Evolutionary conservation across 371 early-diverging fungal genomes (phyloP), one percentile per base, ranked within the genome.

Genomic region (Umbelopsis sp.): DNA sequence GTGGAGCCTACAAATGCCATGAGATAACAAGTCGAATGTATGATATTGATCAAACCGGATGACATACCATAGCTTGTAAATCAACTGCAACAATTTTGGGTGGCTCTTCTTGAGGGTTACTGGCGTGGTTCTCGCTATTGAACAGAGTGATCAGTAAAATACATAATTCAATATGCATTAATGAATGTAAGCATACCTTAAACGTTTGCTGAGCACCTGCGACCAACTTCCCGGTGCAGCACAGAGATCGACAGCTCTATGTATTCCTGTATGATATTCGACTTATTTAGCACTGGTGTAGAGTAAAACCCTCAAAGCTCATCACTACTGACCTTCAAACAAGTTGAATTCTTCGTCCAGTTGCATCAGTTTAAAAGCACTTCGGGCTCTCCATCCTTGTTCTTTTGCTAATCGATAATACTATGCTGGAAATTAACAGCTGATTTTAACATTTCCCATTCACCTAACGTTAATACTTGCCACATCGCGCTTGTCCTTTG

Each of bases 181-280:
- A 63, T 46, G 69, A 67, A 44, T 20, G n/a, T 6, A 63, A 63
- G 29, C 73, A 41, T 81, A 83, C 85, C 74, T 84, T 18, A 93
- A 82, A 67, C 88, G 88, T 71, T 89, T 86, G 65, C 91, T 88
- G 25, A 98, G 85, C 14, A 99, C 99, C 80, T 99, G 99, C 44
- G 94, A 93, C 99, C 99, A 99, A 80, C 96, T 96, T 24, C 99
- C 99, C 0, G 99, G 99, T 3, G 99, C 99, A 18, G 99, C 99
- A 81, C 99, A 99, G 50, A 99, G 86, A 86, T 99, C 99, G 29
- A 99, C 99, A 29, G 94, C 95, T 69, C 92, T 85, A 41, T 88
- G 89, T n/a, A 97, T 95, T 35, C 91, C 91, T 91, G 46, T 41
- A 57, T 5, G 29, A 29, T 32, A 24, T 50, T 2, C 22, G 32